phyloP scores from a whole-genome alignment of 116 monocot species.

The Zostera marina region DNA sequence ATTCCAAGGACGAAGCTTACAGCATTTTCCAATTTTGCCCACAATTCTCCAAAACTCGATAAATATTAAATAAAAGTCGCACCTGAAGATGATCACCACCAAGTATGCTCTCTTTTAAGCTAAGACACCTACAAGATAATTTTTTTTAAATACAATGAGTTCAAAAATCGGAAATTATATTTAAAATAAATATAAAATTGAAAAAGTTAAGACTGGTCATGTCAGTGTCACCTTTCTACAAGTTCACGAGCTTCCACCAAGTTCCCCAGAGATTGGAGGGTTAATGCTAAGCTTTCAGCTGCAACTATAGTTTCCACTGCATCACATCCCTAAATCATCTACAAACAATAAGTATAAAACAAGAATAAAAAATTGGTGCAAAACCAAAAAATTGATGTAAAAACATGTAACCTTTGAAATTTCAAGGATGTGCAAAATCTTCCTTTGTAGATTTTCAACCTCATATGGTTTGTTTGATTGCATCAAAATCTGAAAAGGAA shows the following conservation, averaged over 20 bases:
- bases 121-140: conserved; percentile 49
- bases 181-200: neutral
- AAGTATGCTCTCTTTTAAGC: conserved; percentile 45
- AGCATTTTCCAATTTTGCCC: too few relatives aligned
- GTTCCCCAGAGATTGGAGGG: conserved; percentile 54
- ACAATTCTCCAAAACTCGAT: neutral
- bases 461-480: neutral
- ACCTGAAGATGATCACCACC: conserved; percentile 65
- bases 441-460: conserved; percentile 3
- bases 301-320: conserved; percentile 60
- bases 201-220: neutral
- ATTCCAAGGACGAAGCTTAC: too few relatives aligned
- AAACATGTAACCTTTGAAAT: conserved; percentile 3
- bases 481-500: neutral
- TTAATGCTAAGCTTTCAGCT: conserved; percentile 63
- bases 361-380: neutral
- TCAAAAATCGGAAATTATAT: neutral
- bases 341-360: conserved; percentile 2
- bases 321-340: conserved; percentile 54
- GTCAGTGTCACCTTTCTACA: conserved; percentile 36
- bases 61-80: neutral
- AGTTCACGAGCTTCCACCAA: conserved; percentile 59
- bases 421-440: conserved; percentile 3
- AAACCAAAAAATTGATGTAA: neutral
- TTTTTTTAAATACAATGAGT: neutral